Evolutionary conservation across 768 basidiomycete genomes (phyloP).

Genomic region (Leccinum boreale): DNA sequence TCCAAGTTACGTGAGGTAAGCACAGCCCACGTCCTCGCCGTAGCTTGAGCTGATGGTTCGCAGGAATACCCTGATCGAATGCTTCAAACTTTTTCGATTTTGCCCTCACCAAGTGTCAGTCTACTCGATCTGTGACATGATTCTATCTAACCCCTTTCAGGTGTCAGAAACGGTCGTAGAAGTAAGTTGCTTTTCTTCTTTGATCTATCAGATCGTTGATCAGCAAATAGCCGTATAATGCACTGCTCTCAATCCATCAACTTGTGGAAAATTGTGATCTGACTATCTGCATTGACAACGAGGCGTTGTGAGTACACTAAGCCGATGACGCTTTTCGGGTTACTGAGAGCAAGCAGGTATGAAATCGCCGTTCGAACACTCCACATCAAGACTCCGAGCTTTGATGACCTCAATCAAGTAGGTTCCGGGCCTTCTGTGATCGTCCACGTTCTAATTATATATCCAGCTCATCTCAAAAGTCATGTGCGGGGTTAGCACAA

Average conservation of each 20-base stretch:
- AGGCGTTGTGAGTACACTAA: constrained; percentile 58
- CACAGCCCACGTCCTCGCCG: constrained; percentile 1
- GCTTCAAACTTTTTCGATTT: constrained; percentile 50
- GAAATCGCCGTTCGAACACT: constrained; percentile 66
- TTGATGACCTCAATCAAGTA: constrained; percentile 68
- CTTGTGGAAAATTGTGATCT: constrained; percentile 86
- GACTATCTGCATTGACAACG: constrained; percentile 83
- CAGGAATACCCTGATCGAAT: constrained; percentile 56
- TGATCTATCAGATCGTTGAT: constrained; percentile 6
- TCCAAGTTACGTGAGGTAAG: constrained; percentile 78
- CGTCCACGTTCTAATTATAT: background rate
- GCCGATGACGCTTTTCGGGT: background rate
- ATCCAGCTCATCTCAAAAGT: constrained; percentile 74
- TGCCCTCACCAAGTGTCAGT: constrained; percentile 56
- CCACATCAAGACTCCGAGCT: constrained; percentile 61
- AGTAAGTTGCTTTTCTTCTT: constrained; percentile 25
- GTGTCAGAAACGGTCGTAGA: constrained; percentile 56
- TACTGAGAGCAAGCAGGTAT: constrained; percentile 45
- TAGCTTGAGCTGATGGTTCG: constrained; percentile 11
- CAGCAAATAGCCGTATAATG: constrained; percentile 66
- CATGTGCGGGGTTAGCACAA: constrained; percentile 93
- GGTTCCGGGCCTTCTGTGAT: constrained; percentile 11
- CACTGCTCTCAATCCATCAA: constrained; percentile 81
- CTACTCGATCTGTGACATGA: background rate
- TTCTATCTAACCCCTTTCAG: constrained; percentile 18